Base-by-base conservation (phyloP, 495 filamentous ascomycete species). In the Hypoxylon subgilvum region DNA sequence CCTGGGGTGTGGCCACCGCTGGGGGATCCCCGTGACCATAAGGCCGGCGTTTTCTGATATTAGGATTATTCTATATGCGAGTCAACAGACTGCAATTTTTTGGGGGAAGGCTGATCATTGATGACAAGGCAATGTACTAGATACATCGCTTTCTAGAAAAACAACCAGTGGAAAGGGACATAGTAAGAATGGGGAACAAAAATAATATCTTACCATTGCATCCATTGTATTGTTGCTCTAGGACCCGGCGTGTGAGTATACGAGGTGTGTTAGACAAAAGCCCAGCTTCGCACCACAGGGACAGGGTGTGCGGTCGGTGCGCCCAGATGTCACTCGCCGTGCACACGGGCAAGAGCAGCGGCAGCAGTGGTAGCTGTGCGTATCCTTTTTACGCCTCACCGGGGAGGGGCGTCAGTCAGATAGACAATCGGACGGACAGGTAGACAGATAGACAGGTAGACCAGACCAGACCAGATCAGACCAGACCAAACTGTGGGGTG, bases 141-240 rank as follows among this genome's bases (percentile, higher is more conserved):
- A 44, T 27, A 27, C 23, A 4, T 27, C 23, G 23, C 23, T 27
- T 4, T 27, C 23, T 27, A 27, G 23, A 27, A 8, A 8, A 3
- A 36, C 12, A 27, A 19, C 4, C 12, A 61, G 56, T n/a, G n/a
- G 34, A 51, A 47, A 42, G 64, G 63, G 65, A 63, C 71, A 65
- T 69, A 65, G 61, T 63, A 70, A 61, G 66, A 70, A n/a, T n/a
- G n/a, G n/a, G n/a, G n/a, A n/a, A n/a, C n/a, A n/a, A n/a, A n/a
- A n/a, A n/a, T n/a, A n/a, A 67, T 56, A 64, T 69, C 77, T 79
- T 78, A 80, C 77, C 76, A 80, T 79, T 64, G 65, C n/a, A n/a
- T n/a, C n/a, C n/a, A n/a, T n/a, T n/a, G n/a, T n/a, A n/a, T 66
- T 30, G 1, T 40, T 57, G 47, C 58, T 65, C 57, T 49, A 60